Conservation (phyloP, 2,329 filamentous ascomycete species). For the Hypoxylon sp. region DNA sequence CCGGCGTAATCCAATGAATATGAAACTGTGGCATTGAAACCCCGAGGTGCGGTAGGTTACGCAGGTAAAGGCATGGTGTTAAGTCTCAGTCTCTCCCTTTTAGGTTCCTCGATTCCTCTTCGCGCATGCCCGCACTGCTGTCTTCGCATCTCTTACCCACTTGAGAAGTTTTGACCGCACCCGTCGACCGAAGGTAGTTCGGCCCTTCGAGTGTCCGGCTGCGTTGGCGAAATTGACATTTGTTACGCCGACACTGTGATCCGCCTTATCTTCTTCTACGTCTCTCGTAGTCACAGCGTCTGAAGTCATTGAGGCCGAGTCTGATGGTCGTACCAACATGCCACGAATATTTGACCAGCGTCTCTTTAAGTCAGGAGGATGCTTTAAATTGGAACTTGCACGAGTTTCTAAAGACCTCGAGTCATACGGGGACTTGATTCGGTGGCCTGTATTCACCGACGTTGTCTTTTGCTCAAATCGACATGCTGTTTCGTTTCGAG, state of each 20-base stretch:
- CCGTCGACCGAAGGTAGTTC: slow-evolving; percentile 45
- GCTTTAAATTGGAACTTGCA: slow-evolving; percentile 26
- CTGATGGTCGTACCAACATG: slow-evolving; percentile 40
- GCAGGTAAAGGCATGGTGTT: slow-evolving; percentile 18
- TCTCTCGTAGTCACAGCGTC: background rate
- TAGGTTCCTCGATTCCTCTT: slow-evolving; percentile 39
- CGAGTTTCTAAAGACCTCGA: slow-evolving; percentile 22
- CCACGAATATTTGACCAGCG: slow-evolving; percentile 49
- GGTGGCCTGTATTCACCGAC: slow-evolving; percentile 17
- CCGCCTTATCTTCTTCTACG: slow-evolving; percentile 12
- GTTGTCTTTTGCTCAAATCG: slow-evolving; percentile 21
- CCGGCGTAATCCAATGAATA: slow-evolving; percentile 51
- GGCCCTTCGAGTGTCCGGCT: slow-evolving; percentile 1
- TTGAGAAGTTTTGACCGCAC: slow-evolving; percentile 49
- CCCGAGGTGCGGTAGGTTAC: slow-evolving; percentile 33
- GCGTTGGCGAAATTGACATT: slow-evolving; percentile 33
- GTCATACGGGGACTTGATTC: slow-evolving; percentile 24
- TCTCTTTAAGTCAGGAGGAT: slow-evolving; percentile 46
- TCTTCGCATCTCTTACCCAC: slow-evolving; percentile 51
- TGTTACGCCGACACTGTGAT: slow-evolving; percentile 20
- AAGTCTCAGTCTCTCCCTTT: slow-evolving; percentile 4
- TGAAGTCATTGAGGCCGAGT: slow-evolving; percentile 14
- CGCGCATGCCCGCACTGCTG: slow-evolving; percentile 44
- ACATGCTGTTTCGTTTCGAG: slow-evolving; percentile 12
- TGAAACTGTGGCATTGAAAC: slow-evolving; percentile 33